Base-by-base conservation (phyloP, 371 early-diverging fungal species). In the Paraphysoderma sedebokerense region DNA sequence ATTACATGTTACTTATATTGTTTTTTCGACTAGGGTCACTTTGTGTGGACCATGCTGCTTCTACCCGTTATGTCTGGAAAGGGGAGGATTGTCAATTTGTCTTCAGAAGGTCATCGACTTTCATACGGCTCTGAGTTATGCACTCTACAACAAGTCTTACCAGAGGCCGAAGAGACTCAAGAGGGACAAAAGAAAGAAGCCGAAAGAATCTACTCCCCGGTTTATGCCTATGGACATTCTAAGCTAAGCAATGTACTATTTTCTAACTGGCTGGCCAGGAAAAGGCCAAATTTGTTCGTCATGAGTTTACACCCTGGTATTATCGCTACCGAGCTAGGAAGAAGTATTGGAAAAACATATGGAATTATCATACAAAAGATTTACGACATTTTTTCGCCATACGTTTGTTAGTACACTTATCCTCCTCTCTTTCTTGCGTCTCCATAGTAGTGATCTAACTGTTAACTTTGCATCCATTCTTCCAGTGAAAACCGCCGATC, bases 21-120 rank as follows among this genome's bases (percentile, higher is more conserved):
- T n/a, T n/a, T n/a, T n/a, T n/a, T n/a, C n/a, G n/a, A n/a, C n/a
- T n/a, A n/a, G n/a, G 61, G 66, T 5, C 65, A 58, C 47, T 59
- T 64, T 37, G 52, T 67, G 19, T 55, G 68, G 29, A 70, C 70
- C 3, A 64, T 55, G 15, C 51, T 63, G 11, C 47, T 67, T 39
- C 47, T 66, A 24, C 59, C 61, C 5, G 37, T 44, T 15, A 9
- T 67, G 13, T 6, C 51, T 19, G 31, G 50, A 32, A n/a, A n/a
- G n/a, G n/a, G n/a, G n/a, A 48, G 54, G 4, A 38, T 53, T 6
- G 41, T 53, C 36, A 44, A 23, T 19, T 27, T 50, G 20, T 44
- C 52, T 6, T 53, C 54, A 17, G 27, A 19, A 7, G 30, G 13
- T 5, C 42, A 42, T 22, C 7, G 5, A 8, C 19, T 9, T 9